These are phyloP conservation scores for Helicostylum pulchrum DNA, from an alignment of 192 early-diverging fungal genomes.

Conservation along the genomic window DNA sequence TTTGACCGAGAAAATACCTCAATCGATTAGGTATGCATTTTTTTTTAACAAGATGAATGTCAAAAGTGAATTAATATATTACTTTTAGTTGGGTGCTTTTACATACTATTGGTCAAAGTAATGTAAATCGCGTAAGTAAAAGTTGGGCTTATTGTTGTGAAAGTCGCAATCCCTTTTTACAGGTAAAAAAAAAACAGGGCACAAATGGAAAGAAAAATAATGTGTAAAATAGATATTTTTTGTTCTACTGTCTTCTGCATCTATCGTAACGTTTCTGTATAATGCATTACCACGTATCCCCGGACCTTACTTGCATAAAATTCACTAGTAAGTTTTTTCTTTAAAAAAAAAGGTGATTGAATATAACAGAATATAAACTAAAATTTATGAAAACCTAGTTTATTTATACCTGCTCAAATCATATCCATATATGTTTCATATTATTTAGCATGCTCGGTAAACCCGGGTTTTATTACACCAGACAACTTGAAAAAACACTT, in stretches of 20 bases:
- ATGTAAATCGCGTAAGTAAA: not conserved
- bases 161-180: conserved; percentile 38
- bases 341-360: not conserved
- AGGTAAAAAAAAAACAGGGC: conserved; percentile 16
- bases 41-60: not conserved
- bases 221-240: conserved; percentile 31
- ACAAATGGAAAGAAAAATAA: not conserved
- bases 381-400: conserved; percentile 20
- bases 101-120: conserved; percentile 16
- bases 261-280: conserved; percentile 24
- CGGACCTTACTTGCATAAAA: conserved; percentile 28
- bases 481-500: conserved; percentile 40
- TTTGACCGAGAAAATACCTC: conserved; percentile 18
- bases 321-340: conserved; percentile 34
- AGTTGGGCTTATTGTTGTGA: conserved; percentile 27
- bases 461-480: conserved; percentile 45
- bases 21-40: conserved; percentile 11
- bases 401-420: conserved; percentile 41
- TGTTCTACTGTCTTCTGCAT: conserved; percentile 20
- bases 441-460: conserved; percentile 42
- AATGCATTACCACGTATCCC: conserved; percentile 34
- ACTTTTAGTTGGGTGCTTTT: not conserved
- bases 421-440: conserved; percentile 43
- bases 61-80: not conserved
- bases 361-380: not conserved